Evolutionary conservation across 805 yeast genomes (phyloP), one percentile per base, ranked within the genome.

Genomic region (Zygosaccharomyces bisporus): DNA sequence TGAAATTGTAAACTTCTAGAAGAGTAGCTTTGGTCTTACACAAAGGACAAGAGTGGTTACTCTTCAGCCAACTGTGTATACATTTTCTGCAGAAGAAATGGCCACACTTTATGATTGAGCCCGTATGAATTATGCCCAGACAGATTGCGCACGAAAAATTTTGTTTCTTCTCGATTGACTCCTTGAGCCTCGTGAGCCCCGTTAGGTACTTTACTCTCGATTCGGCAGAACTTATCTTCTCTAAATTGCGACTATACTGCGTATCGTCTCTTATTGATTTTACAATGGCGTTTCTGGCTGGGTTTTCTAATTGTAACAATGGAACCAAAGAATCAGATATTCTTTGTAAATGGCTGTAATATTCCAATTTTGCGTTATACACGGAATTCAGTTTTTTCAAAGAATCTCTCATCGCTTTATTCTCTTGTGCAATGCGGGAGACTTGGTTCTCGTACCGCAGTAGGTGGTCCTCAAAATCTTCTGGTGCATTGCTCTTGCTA

Each of bases 61-160:
- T 69, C 16, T 64, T 66, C 41, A 84, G 59, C 99, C 99, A 93
- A 43, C 73, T 80, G 14, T 68, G 73, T 29, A 93, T 69, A 62
- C 99, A 93, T 1, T 77, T 85, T 45, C 79, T 76, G 61, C 99
- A 93, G 59, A 84, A 93, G 53, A 80, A 81, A 64, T 93, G 99
- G 0, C 98, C 98, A 72, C 99, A 93, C 7, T 80, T 80, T 0
- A 95, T 83, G 44, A 93, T 69, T 0, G 93, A 75, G 0, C 99
- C 99, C 31, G 80, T 71, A 2, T 76, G 70, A 39, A 89, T 86
- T 1, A 76, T 60, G 3, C 80, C 74, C 16, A 84, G 77, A 61
- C 99, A 93, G 48, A 93, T 90, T 24, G 81, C 75, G 63, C 99
- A 93, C 14, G 74, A 64, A 32, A 60, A 60, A 7, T 54, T 53